Evolutionary conservation across 2,329 filamentous ascomycete species (phyloP).

Genomic region (Cryphonectria naterciae): DNA sequence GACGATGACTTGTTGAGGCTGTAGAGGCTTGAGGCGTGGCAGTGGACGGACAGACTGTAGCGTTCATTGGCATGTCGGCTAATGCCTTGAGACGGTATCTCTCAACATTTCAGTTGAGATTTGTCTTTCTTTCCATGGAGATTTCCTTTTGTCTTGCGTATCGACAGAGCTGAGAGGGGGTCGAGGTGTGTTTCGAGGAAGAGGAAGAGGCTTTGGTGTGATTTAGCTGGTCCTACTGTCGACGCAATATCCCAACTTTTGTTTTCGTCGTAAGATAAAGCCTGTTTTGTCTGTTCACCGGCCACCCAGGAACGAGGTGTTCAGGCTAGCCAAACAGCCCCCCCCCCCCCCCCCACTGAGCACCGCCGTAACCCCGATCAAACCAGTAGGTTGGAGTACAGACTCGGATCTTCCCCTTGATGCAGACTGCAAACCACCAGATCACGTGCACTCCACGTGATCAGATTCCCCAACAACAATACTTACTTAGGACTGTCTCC

Average conservation of each 20-base stretch:
- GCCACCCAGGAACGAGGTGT: constrained; percentile 13
- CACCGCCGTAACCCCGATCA: neutral
- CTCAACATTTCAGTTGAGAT: neutral
- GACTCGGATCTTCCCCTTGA: neutral
- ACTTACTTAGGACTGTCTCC: neutral
- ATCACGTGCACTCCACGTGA: neutral
- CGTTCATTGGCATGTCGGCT: neutral
- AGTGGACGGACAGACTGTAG: neutral
- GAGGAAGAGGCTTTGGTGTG: too few relatives aligned
- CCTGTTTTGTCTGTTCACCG: neutral
- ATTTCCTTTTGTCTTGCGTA: neutral
- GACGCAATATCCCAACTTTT: neutral
- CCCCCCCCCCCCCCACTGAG: too few relatives aligned
- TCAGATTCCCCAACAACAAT: neutral
- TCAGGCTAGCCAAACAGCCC: constrained; percentile 6
- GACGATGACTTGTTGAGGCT: neutral
- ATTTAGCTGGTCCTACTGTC: neutral
- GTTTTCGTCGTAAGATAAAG: neutral
- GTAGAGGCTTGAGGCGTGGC: too few relatives aligned
- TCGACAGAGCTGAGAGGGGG: neutral
- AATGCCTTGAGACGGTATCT: neutral
- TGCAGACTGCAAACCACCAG: neutral
- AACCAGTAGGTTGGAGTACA: too few relatives aligned
- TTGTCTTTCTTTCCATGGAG: neutral
- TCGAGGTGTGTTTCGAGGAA: neutral